Base-by-base conservation (phyloP, 768 basidiomycete species). In the Tricholoma furcatifolium region DNA sequence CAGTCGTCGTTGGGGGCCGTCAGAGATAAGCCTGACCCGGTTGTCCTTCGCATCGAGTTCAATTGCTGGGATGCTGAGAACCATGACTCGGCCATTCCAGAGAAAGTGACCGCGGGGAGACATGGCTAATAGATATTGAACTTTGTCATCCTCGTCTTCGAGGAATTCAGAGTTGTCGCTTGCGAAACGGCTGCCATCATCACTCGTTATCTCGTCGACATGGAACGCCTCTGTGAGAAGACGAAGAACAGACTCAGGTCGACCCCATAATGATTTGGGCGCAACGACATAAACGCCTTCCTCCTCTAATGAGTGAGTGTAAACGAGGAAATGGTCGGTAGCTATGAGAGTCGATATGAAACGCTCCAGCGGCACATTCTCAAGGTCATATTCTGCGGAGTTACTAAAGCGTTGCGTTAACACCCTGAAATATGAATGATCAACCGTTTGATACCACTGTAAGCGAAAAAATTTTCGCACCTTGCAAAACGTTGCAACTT, bases 201-300 rank as follows among this genome's bases (percentile, higher is more conserved):
- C 83, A 47, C 76, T 81, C 40, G 77, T 73, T 39, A 75, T 67
- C 64, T 88, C 86, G 47, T 84, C 79, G 46, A 88, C 83, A 46
- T 90, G 84, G 71, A 94, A 98, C 7, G 94, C 90, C 62, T 92
- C 87, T 23, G 83, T 77, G 9, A 99, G 78, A 24, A 98, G 85
- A 39, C 86, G 82, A 5, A 83, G 83, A 58, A 98, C 88, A 39
- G 81, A 72, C 10, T 88, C 86, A 0, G 89, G 85, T 11, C 85
- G 83, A 44, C 91, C 85, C 60, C 82, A 85, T 10, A 98, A 79
- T 4, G 82, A 80, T 4, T 76, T 80, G 14, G 91, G 85, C 7
- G 91, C 96, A 50, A 99, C 76, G 55, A 98, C 84, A 65, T 98
- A 99, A 10, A 87, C 83, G 4, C 93, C 93, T n/a, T 96, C 87